These are phyloP conservation scores for Musa balbisiana DNA, from an alignment of 202 grass and related monocot species.

Conservation along the genomic window DNA sequence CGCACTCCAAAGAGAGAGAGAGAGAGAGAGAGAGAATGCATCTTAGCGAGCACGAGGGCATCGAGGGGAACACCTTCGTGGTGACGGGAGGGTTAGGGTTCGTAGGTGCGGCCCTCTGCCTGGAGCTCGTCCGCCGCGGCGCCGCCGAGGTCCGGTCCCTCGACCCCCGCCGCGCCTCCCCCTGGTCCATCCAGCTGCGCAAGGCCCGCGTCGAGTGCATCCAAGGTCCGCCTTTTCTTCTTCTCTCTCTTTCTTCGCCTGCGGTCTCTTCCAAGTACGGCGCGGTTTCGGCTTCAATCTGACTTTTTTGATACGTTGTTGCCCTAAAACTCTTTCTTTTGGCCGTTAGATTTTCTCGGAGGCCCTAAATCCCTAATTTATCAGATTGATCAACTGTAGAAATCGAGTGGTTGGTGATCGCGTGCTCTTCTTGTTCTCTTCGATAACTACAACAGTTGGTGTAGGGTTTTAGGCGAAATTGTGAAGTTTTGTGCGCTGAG, in stretches of 20 bases:
- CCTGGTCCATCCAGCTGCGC: conserved; percentile 48
- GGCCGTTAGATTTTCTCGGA: too few species aligned
- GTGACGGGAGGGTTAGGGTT: conserved; percentile 77
- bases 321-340: neutral
- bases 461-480: too few species aligned
- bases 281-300: neutral
- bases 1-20: neutral
- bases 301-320: too few species aligned
- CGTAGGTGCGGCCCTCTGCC: conserved; percentile 65
- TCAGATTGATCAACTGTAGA: neutral
- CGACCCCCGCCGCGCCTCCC: conserved; percentile 48
- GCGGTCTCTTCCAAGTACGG: neutral
- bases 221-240: conserved; percentile 28
- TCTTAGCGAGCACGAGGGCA: conserved; percentile 56
- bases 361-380: neutral
- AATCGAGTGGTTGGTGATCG: neutral
- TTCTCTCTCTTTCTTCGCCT: neutral
- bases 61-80: conserved; percentile 52
- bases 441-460: too few species aligned
- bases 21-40: conserved; percentile 24
- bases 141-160: conserved; percentile 73
- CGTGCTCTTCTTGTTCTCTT: too few species aligned
- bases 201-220: conserved; percentile 48
- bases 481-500: too few species aligned
- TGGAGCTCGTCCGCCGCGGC: conserved; percentile 61